Conservation (phyloP, 1,284 basidiomycete genomes). For the Cryptococcus floricola region DNA sequence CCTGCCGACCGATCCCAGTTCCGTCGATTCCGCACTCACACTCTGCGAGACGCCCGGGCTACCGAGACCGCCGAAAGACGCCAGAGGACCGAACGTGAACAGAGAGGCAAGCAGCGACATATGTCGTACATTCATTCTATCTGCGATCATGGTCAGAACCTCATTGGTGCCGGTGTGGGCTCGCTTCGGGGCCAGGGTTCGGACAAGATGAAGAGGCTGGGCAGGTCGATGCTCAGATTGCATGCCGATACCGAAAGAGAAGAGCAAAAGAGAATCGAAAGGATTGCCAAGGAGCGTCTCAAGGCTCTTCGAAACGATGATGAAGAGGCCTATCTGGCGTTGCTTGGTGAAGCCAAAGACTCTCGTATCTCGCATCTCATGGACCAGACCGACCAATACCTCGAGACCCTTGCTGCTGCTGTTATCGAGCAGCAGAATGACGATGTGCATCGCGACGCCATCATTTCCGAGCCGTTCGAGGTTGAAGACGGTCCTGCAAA, state of each 20-base stretch:
- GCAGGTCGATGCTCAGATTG: constrained; percentile 51
- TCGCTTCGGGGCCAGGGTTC: constrained; percentile 41
- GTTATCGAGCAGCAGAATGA: constrained; percentile 92
- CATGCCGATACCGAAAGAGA: constrained; percentile 55
- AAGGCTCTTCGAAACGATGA: constrained; percentile 97
- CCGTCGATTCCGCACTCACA: constrained; percentile 81
- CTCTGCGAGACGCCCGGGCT: constrained; percentile 80
- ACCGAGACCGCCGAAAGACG: constrained; percentile 89
- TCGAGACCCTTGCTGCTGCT: constrained; percentile 91
- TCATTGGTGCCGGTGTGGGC: constrained; percentile 56
- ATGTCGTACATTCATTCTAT: constrained; percentile 89
- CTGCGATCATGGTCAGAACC: constrained; percentile 74
- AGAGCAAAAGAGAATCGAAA: constrained; percentile 70
- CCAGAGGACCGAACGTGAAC: constrained; percentile 88
- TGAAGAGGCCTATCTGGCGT: constrained; percentile 98
- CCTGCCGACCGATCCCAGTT: constrained; percentile 89
- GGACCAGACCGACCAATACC: constrained; percentile 89
- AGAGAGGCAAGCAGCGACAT: constrained; percentile 92
- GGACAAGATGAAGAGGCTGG: constrained; percentile 48
- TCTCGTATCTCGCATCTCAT: constrained; percentile 97
- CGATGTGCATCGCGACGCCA: constrained; percentile 49
- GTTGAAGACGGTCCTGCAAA: constrained; percentile 69
- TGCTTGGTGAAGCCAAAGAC: constrained; percentile 98
- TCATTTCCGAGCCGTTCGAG: constrained; percentile 50
- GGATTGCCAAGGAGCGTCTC: constrained; percentile 95